Base-by-base conservation (phyloP, 495 filamentous ascomycete genomes). In the Penicillium samsonianum region DNA sequence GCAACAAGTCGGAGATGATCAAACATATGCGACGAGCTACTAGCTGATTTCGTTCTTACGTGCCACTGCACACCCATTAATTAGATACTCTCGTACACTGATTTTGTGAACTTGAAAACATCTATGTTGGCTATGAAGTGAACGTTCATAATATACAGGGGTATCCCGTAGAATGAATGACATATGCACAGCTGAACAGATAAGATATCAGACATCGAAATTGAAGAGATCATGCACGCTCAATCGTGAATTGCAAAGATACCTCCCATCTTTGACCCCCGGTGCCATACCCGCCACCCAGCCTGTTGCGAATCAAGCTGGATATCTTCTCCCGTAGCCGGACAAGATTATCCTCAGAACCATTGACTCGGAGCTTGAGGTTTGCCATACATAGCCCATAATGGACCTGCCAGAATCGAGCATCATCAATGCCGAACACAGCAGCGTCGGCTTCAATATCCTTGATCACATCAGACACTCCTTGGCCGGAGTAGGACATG, bases 371-470 rank as follows among this genome's bases (percentile, higher is more conserved):
- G 16, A 98, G 65, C 74, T 93, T 96, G 58, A 98, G 65, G 62
- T 93, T 96, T 12, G 94, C 94, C 89, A 96, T 96, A 66, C 90
- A 94, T 38, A 97, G 78, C 3, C 94, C 92, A 68, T 98, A 96
- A 72, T 98, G 94, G 19, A 97, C 95, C 77, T 98, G 94, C 94
- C 94, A 98, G 74, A 98, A 96, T 65, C 89, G 82, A 1, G 91
- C 92, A 67, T 96, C 93, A 51, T 95, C 90, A 50, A 98, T 84
- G 1, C 79, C 80, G 31, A 81, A 83, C 8, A 98, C 85, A 30
- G 81, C 80, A 8, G 86, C 86, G 53, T 96, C 92, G 7, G 84
- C 80, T 67, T 89, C 87, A 55, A 98, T 92, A 68, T 93, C 92
- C 26, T 82, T 82, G 53, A 98, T 76, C 3, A 96, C 88, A 43